Evolutionary conservation across 2,329 filamentous ascomycete species (phyloP).

Genomic region (Teratosphaeria pseudoeucalypti): DNA sequence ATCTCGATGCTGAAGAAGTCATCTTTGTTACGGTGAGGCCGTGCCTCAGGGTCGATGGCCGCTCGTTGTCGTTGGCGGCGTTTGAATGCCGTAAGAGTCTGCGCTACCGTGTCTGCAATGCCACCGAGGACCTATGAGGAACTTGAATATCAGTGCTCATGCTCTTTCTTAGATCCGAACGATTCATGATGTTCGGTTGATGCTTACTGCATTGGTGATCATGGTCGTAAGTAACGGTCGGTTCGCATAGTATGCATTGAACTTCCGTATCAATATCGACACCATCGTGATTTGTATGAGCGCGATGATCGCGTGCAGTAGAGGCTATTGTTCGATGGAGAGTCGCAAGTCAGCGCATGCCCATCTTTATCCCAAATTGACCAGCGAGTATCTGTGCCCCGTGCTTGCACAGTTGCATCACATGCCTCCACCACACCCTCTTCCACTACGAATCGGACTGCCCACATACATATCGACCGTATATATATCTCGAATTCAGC

Average conservation of each 20-base stretch:
- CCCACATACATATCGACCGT: constrained; percentile 59
- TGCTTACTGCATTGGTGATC: constrained; percentile 82
- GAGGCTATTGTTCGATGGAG: constrained; percentile 49
- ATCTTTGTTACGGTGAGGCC: constrained; percentile 38
- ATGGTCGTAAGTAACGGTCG: constrained; percentile 97
- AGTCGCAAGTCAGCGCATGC: neutral
- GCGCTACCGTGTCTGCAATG: constrained; percentile 91
- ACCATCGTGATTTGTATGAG: constrained; percentile 81
- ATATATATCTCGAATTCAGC: constrained; percentile 63
- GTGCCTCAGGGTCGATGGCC: constrained; percentile 48
- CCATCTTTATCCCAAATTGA: neutral
- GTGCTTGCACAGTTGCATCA: neutral
- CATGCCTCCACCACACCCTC: neutral
- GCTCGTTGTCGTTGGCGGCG: constrained; percentile 36
- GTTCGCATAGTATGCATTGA: constrained; percentile 88
- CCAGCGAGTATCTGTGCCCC: neutral
- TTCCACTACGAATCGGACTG: neutral
- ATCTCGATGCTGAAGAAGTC: constrained; percentile 79
- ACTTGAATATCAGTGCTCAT: neutral
- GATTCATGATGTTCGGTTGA: neutral
- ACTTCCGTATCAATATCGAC: constrained; percentile 70
- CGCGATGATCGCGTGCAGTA: constrained; percentile 76
- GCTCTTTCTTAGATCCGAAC: neutral
- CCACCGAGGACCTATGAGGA: constrained; percentile 64
- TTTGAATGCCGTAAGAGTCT: constrained; percentile 77